These are phyloP conservation scores for Phytophthora ohioensis DNA, from an alignment of 352 stramenopile genomes.

Conservation along the genomic window DNA sequence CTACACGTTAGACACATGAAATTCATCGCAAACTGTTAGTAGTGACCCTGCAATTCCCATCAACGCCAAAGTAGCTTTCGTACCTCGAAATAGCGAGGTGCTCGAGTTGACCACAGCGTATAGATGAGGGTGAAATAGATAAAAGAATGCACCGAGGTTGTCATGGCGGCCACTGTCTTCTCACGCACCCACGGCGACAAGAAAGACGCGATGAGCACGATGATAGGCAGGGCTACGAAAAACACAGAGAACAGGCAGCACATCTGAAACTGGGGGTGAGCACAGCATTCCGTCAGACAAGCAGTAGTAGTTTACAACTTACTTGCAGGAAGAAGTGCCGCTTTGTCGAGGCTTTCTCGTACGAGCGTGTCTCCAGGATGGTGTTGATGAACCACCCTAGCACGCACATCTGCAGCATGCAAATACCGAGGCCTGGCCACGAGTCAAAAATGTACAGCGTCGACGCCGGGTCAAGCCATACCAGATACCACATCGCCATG, in stretches of 20 bases:
- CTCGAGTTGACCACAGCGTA: conserved; percentile 73
- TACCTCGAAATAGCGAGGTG: conserved; percentile 84
- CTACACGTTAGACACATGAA: conserved; percentile 30
- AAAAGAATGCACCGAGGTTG: conserved; percentile 55
- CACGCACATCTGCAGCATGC: conserved; percentile 62
- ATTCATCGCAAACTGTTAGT: conserved; percentile 13
- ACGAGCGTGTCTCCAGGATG: conserved; percentile 71
- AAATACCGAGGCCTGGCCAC: conserved; percentile 75
- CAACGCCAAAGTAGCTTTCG: neutral
- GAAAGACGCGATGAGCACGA: conserved; percentile 75
- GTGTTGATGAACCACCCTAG: conserved; percentile 73
- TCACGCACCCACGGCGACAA: conserved; percentile 83
- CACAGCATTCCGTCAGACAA: neutral
- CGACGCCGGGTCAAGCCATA: conserved; percentile 79
- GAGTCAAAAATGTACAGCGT: conserved; percentile 89
- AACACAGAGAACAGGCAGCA: conserved; percentile 73
- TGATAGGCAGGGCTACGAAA: conserved; percentile 74
- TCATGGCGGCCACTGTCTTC: conserved; percentile 72
- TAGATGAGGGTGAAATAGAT: conserved; percentile 77
- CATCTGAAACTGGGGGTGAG: conserved; percentile 49
- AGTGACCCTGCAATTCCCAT: neutral
- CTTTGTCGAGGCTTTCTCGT: conserved; percentile 65
- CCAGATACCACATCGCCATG: conserved; percentile 85
- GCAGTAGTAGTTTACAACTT: conserved; percentile 7
- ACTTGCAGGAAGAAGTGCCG: conserved; percentile 72